Conservation (phyloP, 805 yeast species). For the Yarrowia divulgata region DNA sequence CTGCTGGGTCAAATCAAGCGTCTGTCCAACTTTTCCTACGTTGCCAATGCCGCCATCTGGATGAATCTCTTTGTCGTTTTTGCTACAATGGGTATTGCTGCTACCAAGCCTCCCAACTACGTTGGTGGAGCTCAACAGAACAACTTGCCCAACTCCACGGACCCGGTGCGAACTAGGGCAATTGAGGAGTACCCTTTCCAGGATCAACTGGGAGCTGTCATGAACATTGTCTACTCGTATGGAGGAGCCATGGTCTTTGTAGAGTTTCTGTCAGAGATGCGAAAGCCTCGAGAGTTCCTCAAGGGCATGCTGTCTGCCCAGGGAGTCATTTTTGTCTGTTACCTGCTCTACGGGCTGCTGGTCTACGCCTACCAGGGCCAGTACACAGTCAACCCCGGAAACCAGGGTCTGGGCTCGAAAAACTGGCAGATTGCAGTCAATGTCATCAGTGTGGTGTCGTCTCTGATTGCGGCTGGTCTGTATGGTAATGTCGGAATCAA, state of each 20-base stretch:
- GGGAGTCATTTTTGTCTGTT: slow-evolving; percentile 51
- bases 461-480: slow-evolving; percentile 54
- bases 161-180: slow-evolving; percentile 39
- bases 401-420: slow-evolving; percentile 50
- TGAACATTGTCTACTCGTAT: slow-evolving; percentile 57
- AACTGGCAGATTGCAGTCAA: slow-evolving; percentile 51
- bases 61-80: slow-evolving; percentile 54
- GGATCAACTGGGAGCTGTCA: slow-evolving; percentile 43
- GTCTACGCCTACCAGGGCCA: slow-evolving; percentile 56
- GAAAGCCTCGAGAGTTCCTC: slow-evolving; percentile 56
- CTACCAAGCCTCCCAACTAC: slow-evolving; percentile 50
- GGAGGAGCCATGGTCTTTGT: slow-evolving; percentile 58
- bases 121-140: slow-evolving; percentile 34
- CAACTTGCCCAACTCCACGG: slow-evolving; percentile 31
- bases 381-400: slow-evolving; percentile 49
- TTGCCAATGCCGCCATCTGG: slow-evolving; percentile 56
- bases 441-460: slow-evolving; percentile 51
- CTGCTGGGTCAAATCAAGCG: slow-evolving; percentile 53
- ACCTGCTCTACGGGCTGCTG: slow-evolving; percentile 53
- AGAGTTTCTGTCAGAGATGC: slow-evolving; percentile 57
- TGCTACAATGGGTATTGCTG: slow-evolving; percentile 54
- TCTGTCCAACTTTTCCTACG: slow-evolving; percentile 51
- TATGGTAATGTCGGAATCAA: slow-evolving; percentile 56
- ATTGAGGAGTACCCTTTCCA: slow-evolving; percentile 32
- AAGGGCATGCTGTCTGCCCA: slow-evolving; percentile 57